Evolutionary conservation across 2,329 filamentous ascomycete species (phyloP), one percentile per base, ranked within the genome.

Genomic region (Cladorrhinum sp.): DNA sequence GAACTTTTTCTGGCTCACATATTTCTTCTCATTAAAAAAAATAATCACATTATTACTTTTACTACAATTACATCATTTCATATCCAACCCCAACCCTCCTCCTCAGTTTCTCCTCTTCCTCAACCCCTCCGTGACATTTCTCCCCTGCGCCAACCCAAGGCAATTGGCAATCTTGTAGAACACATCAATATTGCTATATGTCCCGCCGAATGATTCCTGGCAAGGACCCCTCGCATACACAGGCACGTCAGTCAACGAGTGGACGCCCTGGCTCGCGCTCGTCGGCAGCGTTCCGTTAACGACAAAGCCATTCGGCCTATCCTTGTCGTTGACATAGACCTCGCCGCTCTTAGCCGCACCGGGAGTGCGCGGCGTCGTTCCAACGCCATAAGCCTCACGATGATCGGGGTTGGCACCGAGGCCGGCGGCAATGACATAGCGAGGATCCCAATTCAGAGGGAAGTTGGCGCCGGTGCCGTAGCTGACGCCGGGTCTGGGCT

Each of bases 371-470:
- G 90, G 83, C 0, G 80, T 76, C 73, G 85, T 85, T 77, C 86
- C 86, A 14, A 94, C 86, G 65, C 81, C 81, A 80, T 87, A 96
- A 76, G 90, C 83, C 79, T 96, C 91, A 21, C 89, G 82, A 68
- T 82, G 85, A 73, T 96, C 91, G 0, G 91, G 91, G 70, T 83
- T 82, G 30, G 89, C 89, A 54, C 81, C 84, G 33, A 91, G 74
- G 56, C 91, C 91, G 46, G 86, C 82, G 59, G 89, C 90, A 55
- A 96, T 85, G 61, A 89, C 89, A 76, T 94, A 95, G 30, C 91
- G 84, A 14, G 91, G 91, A 72, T 91, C 88, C 91, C 91, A 95
- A 79, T 91, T 92, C 64, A 84, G 80, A 20, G 91, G 91, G 80
- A 95, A 96, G 77, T 90, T 84, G 67, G 85, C 80, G 56, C 88